Percentiles rank a stretch among this genome's conserved stretches.
phyloP scores from a whole-genome alignment of 1,284 basidiomycete genomes.

The Ganoderma multipileum region DNA sequence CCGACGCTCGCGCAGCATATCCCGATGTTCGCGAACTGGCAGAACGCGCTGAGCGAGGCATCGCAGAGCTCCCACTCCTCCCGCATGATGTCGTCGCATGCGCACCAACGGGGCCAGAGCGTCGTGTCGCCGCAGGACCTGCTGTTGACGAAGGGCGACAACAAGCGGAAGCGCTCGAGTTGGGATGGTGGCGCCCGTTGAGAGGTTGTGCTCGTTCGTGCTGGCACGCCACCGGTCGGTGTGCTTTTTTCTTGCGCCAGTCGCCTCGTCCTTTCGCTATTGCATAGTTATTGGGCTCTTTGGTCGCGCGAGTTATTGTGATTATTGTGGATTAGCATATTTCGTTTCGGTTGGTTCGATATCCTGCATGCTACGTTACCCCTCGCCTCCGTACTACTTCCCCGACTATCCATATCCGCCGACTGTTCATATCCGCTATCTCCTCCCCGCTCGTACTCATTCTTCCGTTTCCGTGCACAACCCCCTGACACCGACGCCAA shows the following conservation, averaged over 20 bases:
- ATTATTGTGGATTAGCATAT: slow-evolving; percentile 1
- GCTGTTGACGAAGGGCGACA: slow-evolving; percentile 58
- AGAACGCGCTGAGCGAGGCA: slow-evolving; percentile 30
- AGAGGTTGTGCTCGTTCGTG: slow-evolving; percentile 8
- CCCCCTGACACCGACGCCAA: not conserved
- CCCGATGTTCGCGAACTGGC: slow-evolving; percentile 32
- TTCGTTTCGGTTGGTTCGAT: slow-evolving; percentile 1
- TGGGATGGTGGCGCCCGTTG: slow-evolving; percentile 67
- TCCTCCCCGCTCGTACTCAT: not conserved
- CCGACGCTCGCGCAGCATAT: slow-evolving; percentile 42
- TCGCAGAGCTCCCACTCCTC: slow-evolving; percentile 33
- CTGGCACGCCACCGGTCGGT: not conserved
- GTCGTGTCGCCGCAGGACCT: slow-evolving; percentile 75
- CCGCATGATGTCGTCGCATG: slow-evolving; percentile 39
- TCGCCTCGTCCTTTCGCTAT: not conserved
- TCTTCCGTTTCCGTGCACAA: not conserved
- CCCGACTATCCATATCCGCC: not conserved
- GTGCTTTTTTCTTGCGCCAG: slow-evolving; percentile 1
- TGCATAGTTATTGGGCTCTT: not conserved
- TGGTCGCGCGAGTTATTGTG: not conserved
- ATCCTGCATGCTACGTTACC: slow-evolving; percentile 6
- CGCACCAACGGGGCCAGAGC: slow-evolving; percentile 71
- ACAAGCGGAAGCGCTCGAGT: slow-evolving; percentile 77
- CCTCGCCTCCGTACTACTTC: slow-evolving; percentile 2
- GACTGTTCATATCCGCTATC: not conserved